These are phyloP conservation scores for Fusarium succisae DNA, from an alignment of 2,329 filamentous ascomycete genomes.

Conservation along the genomic window DNA sequence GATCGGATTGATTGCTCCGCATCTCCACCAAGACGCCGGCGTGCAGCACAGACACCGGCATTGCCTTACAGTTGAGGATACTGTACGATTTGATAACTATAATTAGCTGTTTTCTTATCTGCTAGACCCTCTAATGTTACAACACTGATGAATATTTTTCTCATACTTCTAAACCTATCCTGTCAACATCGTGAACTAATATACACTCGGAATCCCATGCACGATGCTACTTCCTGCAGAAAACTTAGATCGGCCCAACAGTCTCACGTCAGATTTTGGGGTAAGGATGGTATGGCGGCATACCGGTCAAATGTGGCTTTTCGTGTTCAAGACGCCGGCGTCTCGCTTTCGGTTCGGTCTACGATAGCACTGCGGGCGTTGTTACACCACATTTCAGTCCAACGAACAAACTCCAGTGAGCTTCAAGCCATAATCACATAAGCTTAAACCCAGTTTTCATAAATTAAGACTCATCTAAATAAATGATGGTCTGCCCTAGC, in stretches of 20 bases:
- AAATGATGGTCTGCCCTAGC: accelerated
- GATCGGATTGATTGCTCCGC: neutral
- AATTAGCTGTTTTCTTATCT: neutral
- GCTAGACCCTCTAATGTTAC: neutral
- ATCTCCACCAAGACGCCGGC: constrained; percentile 12
- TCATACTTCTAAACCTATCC: too few species aligned
- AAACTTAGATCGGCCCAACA: accelerated
- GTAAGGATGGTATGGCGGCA: neutral
- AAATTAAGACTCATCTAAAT: accelerated
- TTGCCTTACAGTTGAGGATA: neutral
- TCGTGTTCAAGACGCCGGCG: neutral
- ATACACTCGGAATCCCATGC: neutral
- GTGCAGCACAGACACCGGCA: neutral
- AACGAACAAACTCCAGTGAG: too few species aligned
- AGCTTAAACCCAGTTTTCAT: neutral
- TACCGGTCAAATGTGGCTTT: neutral
- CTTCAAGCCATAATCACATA: neutral
- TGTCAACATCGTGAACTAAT: neutral
- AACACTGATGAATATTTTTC: neutral
- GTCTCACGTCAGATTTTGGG: constrained; percentile 11
- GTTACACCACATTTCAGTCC: neutral
- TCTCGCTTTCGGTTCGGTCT: too few species aligned
- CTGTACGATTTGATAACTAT: accelerated
- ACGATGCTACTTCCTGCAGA: neutral
- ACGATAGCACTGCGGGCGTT: neutral